A percentile compares a stretch with the other conserved stretches of the same genome.
Conservation (phyloP, 371 early-diverging fungal genomes). For the Zopfochytrium polystomum region DNA sequence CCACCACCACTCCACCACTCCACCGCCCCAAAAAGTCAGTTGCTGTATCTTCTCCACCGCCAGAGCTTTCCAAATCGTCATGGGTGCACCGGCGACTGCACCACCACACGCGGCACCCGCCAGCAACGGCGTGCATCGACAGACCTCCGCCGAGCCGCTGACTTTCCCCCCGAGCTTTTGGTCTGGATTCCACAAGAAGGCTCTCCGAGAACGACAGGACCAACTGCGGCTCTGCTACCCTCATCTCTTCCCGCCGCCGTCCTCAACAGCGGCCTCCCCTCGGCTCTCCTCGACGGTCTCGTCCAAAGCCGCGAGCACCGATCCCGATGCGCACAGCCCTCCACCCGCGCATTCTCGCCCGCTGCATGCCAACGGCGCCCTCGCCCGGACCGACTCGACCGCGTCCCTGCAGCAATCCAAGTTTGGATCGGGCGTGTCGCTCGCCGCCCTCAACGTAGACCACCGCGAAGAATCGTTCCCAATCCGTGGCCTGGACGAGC, state of each 20-base stretch:
- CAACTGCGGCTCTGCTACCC: conserved; percentile 59
- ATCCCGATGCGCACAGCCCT: too few species aligned
- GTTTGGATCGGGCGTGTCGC: conserved; percentile 33
- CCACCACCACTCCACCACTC: too few species aligned
- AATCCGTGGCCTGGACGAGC: conserved; percentile 55
- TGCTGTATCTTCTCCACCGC: too few species aligned
- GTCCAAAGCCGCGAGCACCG: conserved; percentile 29
- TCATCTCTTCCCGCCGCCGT: conserved; percentile 34
- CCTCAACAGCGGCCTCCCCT: neutral
- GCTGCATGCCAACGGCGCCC: conserved; percentile 30
- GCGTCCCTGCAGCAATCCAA: neutral
- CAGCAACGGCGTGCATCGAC: too few species aligned
- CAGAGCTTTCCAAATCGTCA: too few species aligned
- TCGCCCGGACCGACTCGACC: neutral
- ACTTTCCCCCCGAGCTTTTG: too few species aligned
- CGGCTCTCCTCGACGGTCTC: conserved; percentile 28
- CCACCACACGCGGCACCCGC: too few species aligned
- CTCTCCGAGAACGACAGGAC: conserved; percentile 60
- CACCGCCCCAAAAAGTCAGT: too few species aligned
- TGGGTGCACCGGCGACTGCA: too few species aligned
- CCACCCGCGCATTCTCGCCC: too few species aligned
- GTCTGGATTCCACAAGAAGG: conserved; percentile 70
- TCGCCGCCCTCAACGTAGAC: conserved; percentile 22
- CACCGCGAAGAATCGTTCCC: conserved; percentile 40
- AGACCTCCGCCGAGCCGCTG: too few species aligned